Percentiles rank a stretch among this genome's conserved stretches.
Evolutionary conservation across 352 stramenopile genomes (phyloP).

Genomic region (Thalassiosira ordinaria): DNA sequence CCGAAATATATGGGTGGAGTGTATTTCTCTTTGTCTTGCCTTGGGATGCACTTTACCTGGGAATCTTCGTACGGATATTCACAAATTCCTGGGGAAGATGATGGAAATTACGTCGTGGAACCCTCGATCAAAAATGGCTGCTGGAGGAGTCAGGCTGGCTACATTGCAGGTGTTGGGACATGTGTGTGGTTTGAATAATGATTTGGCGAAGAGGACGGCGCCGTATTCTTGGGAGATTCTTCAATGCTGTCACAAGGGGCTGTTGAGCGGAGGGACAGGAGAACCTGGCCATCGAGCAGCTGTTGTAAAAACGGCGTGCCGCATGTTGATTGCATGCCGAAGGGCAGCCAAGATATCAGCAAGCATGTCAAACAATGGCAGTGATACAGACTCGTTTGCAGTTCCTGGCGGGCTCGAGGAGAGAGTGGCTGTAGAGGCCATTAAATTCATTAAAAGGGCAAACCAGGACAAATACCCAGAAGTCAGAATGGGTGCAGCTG

Average conservation of each 20-base stretch:
- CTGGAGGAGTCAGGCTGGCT: constrained; percentile 74
- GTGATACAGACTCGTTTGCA: constrained; percentile 45
- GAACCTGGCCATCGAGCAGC: constrained; percentile 78
- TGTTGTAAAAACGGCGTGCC: constrained; percentile 65
- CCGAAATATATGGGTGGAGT: constrained; percentile 80
- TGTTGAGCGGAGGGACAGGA: constrained; percentile 74
- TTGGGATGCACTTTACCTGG: constrained; percentile 73
- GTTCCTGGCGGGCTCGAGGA: constrained; percentile 76
- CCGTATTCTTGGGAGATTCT: constrained; percentile 78
- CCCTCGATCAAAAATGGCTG: constrained; percentile 70
- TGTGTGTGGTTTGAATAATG: constrained; percentile 59
- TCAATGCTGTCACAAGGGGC: constrained; percentile 70
- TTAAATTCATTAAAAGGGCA: constrained; percentile 78
- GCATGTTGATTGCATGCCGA: constrained; percentile 70
- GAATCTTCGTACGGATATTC: constrained; percentile 73
- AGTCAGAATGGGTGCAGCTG: constrained; percentile 66
- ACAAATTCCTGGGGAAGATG: constrained; percentile 76
- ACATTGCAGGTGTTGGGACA: constrained; percentile 72
- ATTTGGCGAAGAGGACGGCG: constrained; percentile 63
- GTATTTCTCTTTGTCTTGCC: constrained; percentile 76
- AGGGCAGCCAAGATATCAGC: constrained; percentile 30
- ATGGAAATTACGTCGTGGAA: constrained; percentile 77
- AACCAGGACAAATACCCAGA: constrained; percentile 79
- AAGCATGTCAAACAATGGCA: constrained; percentile 11
- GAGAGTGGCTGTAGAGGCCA: constrained; percentile 66